These are phyloP conservation scores for Quercus suber DNA, from an alignment of 306 rosid species.

Conservation along the genomic window DNA sequence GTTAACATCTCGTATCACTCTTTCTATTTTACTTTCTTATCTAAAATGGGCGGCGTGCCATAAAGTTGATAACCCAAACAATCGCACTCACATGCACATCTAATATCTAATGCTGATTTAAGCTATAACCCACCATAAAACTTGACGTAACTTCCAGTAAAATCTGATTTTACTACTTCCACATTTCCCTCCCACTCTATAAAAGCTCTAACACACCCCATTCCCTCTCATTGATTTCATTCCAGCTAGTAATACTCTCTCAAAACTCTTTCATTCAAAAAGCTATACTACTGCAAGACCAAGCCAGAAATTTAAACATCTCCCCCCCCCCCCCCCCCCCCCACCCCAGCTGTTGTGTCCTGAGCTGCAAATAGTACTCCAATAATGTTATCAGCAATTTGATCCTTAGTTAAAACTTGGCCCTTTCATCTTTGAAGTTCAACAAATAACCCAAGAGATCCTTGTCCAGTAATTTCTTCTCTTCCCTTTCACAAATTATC, in stretches of 20 bases:
- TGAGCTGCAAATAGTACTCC: slow-evolving; percentile 95
- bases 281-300: not conserved
- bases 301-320: not conserved
- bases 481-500: slow-evolving; percentile 62
- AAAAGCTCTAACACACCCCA: slow-evolving; percentile 26
- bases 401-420: slow-evolving; percentile 41
- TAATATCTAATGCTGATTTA: too few species aligned
- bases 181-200: slow-evolving; percentile 13
- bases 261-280: not conserved
- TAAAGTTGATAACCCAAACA: too few species aligned
- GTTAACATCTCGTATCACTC: too few species aligned
- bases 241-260: not conserved
- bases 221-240: slow-evolving; percentile 4
- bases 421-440: slow-evolving; percentile 57
- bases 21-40: too few species aligned
- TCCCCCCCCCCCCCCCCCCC: too few species aligned
- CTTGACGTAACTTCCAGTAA: not conserved
- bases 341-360: slow-evolving; percentile 81
- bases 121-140: not conserved
- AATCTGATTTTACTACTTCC: not conserved
- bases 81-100: too few species aligned
- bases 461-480: slow-evolving; percentile 45
- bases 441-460: slow-evolving; percentile 64
- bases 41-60: too few species aligned
- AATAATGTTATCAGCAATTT: slow-evolving; percentile 86